phyloP scores from a whole-genome alignment of 1,139 yeast species.

The Suhomyces panamericanus region DNA sequence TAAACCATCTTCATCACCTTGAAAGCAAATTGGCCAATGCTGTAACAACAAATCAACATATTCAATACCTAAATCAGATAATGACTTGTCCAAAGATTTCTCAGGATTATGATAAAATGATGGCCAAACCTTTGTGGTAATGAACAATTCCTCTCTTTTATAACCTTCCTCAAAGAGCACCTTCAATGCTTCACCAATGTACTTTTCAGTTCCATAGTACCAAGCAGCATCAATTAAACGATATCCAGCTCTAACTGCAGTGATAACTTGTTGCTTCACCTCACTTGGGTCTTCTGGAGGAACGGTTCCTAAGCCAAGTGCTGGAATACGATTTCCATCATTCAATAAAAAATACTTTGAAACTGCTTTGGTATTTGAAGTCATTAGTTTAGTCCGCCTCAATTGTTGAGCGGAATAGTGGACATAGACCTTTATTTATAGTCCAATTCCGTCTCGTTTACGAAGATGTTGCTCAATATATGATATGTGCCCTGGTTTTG shows the following conservation, averaged over 20 bases:
- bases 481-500: too few species aligned
- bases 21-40: conserved; percentile 58
- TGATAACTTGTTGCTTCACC: conserved; percentile 37
- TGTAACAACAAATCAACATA: conserved; percentile 60
- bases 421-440: not conserved
- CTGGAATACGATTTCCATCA: conserved; percentile 38
- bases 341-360: conserved; percentile 29
- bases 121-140: conserved; percentile 64
- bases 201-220: conserved; percentile 52
- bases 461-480: not conserved
- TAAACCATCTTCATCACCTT: conserved; percentile 39
- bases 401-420: not conserved
- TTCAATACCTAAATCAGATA: conserved; percentile 46
- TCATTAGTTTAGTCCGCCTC: not conserved
- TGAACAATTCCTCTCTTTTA: conserved; percentile 57
- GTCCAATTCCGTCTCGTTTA: not conserved
- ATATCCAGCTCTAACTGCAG: conserved; percentile 44
- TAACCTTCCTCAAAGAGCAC: conserved; percentile 49
- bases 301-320: conserved; percentile 43
- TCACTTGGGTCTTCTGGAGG: conserved; percentile 35
- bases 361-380: conserved; percentile 19
- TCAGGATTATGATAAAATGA: conserved; percentile 39
- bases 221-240: conserved; percentile 47
- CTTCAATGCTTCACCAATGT: conserved; percentile 51
- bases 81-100: conserved; percentile 37